Conservation (phyloP, 2,329 filamentous ascomycete species). For the Didymosphaeria variabile region DNA sequence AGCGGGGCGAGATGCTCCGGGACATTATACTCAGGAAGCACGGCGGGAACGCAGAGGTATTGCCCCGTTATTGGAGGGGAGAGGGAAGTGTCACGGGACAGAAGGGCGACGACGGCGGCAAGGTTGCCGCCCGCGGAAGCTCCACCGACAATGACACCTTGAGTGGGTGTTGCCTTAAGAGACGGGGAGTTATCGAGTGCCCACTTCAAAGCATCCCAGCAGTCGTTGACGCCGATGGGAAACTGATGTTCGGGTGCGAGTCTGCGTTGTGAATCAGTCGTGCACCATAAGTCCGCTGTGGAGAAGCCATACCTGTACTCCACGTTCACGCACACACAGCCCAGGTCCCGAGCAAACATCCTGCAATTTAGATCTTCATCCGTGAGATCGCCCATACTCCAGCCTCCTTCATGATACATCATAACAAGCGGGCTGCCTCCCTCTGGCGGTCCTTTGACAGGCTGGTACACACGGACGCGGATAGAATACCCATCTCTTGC, state of each 20-base stretch:
- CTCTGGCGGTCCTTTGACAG: conserved; percentile 28
- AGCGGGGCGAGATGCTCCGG: conserved; percentile 53
- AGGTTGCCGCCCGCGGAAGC: conserved; percentile 64
- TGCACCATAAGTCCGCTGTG: background rate
- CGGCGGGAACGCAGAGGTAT: conserved; percentile 57
- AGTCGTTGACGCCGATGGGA: conserved; percentile 59
- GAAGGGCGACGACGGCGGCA: conserved; percentile 57
- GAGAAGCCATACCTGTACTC: conserved; percentile 54
- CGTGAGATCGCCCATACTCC: conserved; percentile 54
- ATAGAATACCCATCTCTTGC: conserved; percentile 38
- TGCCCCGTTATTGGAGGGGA: conserved; percentile 56
- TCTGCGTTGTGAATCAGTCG: conserved; percentile 27
- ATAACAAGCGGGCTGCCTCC: conserved; percentile 39
- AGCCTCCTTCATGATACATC: conserved; percentile 57
- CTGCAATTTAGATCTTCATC: conserved; percentile 56
- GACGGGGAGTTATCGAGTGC: conserved; percentile 38
- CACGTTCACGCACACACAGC: conserved; percentile 58
- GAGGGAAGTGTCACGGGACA: conserved; percentile 53
- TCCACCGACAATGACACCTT: conserved; percentile 62
- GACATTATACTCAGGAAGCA: conserved; percentile 53
- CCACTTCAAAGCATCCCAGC: conserved; percentile 58
- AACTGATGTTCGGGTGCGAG: conserved; percentile 63
- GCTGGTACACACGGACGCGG: conserved; percentile 39
- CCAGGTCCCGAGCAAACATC: conserved; percentile 47
- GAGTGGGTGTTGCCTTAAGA: conserved; percentile 53